These are phyloP conservation scores for Colletotrichum agaves DNA, from an alignment of 2,329 filamentous ascomycete species.

Conservation along the genomic window DNA sequence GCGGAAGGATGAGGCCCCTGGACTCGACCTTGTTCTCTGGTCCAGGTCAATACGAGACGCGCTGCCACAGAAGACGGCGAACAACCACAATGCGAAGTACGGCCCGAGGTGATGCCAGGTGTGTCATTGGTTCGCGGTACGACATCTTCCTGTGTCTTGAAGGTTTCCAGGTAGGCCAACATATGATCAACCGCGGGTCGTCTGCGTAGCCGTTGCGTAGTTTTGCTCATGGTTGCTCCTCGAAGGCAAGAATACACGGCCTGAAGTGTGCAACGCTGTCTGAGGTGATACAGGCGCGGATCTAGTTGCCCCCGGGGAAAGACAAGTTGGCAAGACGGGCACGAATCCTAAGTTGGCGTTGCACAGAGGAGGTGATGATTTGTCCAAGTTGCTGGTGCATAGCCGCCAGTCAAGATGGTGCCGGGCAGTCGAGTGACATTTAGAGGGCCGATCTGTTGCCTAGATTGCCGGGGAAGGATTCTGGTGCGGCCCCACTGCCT, in stretches of 20 bases:
- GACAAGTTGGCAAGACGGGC: background rate
- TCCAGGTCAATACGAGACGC: slow-evolving; percentile 27
- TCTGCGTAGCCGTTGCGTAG: slow-evolving; percentile 4
- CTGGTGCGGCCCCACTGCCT: slow-evolving; percentile 10
- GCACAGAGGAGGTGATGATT: slow-evolving; percentile 15
- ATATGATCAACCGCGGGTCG: slow-evolving; percentile 5
- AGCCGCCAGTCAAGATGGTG: background rate
- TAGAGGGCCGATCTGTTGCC: slow-evolving; percentile 5
- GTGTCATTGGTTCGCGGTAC: slow-evolving; percentile 14
- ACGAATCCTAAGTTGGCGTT: slow-evolving; percentile 7
- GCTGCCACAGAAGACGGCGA: slow-evolving; percentile 3
- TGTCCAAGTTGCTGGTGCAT: slow-evolving; percentile 4
- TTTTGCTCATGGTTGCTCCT: background rate
- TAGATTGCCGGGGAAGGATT: slow-evolving; percentile 14
- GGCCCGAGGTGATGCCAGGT: background rate
- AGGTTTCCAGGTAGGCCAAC: slow-evolving; percentile 11
- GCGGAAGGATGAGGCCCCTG: slow-evolving; percentile 7
- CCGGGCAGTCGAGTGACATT: background rate
- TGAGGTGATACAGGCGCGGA: slow-evolving; percentile 28
- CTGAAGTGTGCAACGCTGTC: background rate
- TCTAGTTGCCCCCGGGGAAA: slow-evolving; percentile 6
- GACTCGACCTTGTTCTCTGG: background rate
- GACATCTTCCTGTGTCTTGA: background rate
- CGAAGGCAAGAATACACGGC: slow-evolving; percentile 30
- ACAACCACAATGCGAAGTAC: background rate